phyloP scores from a whole-genome alignment of 768 basidiomycete genomes.

The Clavaria fumosa region DNA sequence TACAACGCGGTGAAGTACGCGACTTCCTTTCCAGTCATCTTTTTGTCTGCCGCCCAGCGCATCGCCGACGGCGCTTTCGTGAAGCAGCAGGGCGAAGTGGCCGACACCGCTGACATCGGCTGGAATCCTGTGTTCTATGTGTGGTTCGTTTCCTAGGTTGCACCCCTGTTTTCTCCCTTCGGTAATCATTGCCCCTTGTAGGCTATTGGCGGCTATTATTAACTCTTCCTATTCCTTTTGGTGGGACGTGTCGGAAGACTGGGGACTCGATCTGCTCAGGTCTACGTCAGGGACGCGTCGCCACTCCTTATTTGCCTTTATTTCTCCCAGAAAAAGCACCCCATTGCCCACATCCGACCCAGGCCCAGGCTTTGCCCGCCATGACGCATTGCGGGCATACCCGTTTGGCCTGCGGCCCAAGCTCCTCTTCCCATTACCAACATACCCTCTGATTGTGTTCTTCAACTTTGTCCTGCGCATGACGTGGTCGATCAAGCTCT shows the following conservation, averaged over 20 bases:
- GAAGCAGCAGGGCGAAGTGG: conserved; percentile 29
- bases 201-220: conserved; percentile 70
- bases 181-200: conserved; percentile 17
- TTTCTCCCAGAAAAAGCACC: conserved; percentile 31
- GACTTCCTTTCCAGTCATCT: conserved; percentile 91
- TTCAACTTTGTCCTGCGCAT: conserved; percentile 80
- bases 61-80: conserved; percentile 46
- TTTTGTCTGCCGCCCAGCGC: conserved; percentile 82
- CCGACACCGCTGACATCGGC: conserved; percentile 52
- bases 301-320: conserved; percentile 20
- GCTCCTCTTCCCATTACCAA: conserved; percentile 63
- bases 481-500: conserved; percentile 88
- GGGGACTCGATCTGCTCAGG: conserved; percentile 75
- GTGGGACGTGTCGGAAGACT: conserved; percentile 99
- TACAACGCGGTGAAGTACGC: conserved; percentile 94
- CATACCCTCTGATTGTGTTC: conserved; percentile 72
- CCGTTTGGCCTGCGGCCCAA: conserved; percentile 62
- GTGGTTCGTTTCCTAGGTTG: conserved; percentile 39
- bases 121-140: conserved; percentile 70
- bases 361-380: conserved; percentile 5
- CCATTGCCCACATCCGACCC: conserved; percentile 6
- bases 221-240: conserved; percentile 95
- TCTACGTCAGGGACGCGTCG: conserved; percentile 15
- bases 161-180: not conserved
- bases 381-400: conserved; percentile 19